Evolutionary conservation across 2,329 filamentous ascomycete genomes (phyloP).

Genomic region (Leptosphaerulina australis): DNA sequence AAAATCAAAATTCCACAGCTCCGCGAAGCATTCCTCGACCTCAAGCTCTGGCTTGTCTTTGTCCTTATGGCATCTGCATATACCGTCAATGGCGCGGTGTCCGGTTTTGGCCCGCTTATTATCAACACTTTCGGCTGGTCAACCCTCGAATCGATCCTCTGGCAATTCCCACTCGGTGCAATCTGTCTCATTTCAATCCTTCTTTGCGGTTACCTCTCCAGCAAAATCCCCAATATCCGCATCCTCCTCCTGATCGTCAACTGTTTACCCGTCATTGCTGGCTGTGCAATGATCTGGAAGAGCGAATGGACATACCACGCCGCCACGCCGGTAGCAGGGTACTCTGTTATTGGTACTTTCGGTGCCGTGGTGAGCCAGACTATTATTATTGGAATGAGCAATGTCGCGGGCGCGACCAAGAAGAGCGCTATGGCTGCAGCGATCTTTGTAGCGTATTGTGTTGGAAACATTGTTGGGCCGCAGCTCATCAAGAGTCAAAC

Average conservation of each 20-base stretch:
- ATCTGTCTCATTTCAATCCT: slow-evolving; percentile 72
- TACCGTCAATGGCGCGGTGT: slow-evolving; percentile 57
- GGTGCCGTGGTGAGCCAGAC: slow-evolving; percentile 71
- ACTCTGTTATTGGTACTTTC: slow-evolving; percentile 75
- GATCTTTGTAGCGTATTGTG: slow-evolving; percentile 76
- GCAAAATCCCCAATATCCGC: slow-evolving; percentile 66
- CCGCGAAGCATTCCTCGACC: slow-evolving; percentile 55
- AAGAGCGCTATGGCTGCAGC: slow-evolving; percentile 77
- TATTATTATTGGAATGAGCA: slow-evolving; percentile 65
- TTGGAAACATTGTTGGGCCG: slow-evolving; percentile 77
- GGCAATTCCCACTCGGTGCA: slow-evolving; percentile 75
- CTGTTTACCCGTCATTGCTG: slow-evolving; percentile 75
- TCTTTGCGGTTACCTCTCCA: slow-evolving; percentile 68
- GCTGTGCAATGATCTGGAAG: slow-evolving; percentile 77
- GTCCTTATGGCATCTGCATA: slow-evolving; percentile 59
- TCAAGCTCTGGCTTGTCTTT: slow-evolving; percentile 52
- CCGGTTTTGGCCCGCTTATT: slow-evolving; percentile 48
- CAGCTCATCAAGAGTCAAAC: slow-evolving; percentile 72
- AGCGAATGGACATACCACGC: slow-evolving; percentile 67
- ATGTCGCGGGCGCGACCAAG: slow-evolving; percentile 77
- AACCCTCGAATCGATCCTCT: slow-evolving; percentile 49
- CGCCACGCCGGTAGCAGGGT: slow-evolving; percentile 70
- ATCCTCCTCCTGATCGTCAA: slow-evolving; percentile 68
- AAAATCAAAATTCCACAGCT: slow-evolving; percentile 60
- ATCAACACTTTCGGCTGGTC: slow-evolving; percentile 53